These are phyloP conservation scores for Yamadazyma scolyti DNA, from an alignment of 805 yeast genomes.

Conservation along the genomic window DNA sequence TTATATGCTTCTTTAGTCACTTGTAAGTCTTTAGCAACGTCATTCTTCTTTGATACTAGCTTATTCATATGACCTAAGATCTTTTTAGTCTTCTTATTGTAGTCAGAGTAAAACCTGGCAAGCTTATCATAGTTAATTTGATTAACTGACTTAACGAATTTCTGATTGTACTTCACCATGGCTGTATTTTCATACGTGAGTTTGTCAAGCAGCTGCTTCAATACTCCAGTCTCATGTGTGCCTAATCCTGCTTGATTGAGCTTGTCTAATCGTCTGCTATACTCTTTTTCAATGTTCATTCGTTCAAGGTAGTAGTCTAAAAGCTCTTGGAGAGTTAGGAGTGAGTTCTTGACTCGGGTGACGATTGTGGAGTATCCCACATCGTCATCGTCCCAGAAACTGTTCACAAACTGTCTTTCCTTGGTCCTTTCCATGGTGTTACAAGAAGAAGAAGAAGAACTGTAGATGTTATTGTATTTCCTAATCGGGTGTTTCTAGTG, in stretches of 20 bases:
- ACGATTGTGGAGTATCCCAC: slow-evolving; percentile 58
- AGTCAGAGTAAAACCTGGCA: slow-evolving; percentile 46
- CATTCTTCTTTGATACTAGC: slow-evolving; percentile 45
- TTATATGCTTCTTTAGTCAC: slow-evolving; percentile 48
- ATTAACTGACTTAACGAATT: slow-evolving; percentile 50
- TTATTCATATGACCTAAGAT: slow-evolving; percentile 56
- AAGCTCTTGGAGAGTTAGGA: slow-evolving; percentile 45
- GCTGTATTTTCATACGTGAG: slow-evolving; percentile 56
- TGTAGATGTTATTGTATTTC: not conserved
- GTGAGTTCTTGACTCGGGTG: slow-evolving; percentile 55
- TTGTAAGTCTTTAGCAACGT: slow-evolving; percentile 32
- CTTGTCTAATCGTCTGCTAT: slow-evolving; percentile 50
- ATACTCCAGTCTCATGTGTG: slow-evolving; percentile 53
- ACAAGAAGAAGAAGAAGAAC: slow-evolving; percentile 1
- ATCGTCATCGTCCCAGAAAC: slow-evolving; percentile 60
- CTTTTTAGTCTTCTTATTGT: slow-evolving; percentile 52
- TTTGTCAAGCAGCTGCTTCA: slow-evolving; percentile 56
- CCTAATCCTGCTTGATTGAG: slow-evolving; percentile 50
- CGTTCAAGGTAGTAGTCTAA: slow-evolving; percentile 37
- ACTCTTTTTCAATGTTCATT: slow-evolving; percentile 68
- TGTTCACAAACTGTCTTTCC: slow-evolving; percentile 31
- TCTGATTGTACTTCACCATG: slow-evolving; percentile 54
- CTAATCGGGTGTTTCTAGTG: too few relatives aligned
- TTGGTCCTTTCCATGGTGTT: not conserved
- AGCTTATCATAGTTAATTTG: slow-evolving; percentile 47